These are phyloP conservation scores for Heritiera fomes DNA, from an alignment of 345 rosid genomes.

Conservation along the genomic window DNA sequence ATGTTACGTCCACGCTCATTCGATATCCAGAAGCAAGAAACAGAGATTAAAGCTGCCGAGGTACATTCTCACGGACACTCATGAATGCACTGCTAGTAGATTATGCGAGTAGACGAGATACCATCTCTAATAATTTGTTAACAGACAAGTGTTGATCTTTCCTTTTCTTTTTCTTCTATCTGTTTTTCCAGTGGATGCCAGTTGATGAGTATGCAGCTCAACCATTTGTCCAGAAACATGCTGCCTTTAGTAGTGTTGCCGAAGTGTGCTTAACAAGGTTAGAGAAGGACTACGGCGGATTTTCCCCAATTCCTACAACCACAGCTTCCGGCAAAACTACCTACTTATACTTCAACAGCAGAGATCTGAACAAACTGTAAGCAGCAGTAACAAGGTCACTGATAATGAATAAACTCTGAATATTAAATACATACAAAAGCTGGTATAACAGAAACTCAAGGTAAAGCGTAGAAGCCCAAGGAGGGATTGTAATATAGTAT, in stretches of 20 bases:
- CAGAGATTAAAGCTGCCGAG: conserved; percentile 64
- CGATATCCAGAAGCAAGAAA: conserved; percentile 50
- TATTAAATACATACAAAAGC: no score
- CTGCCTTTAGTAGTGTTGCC: conserved; percentile 51
- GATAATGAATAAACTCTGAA: neutral
- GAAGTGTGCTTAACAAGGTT: conserved; percentile 55
- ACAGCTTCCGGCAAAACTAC: conserved; percentile 51
- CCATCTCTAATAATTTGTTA: neutral
- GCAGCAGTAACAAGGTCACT: neutral
- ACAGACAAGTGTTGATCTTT: neutral
- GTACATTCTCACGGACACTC: conserved; percentile 27
- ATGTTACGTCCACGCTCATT: conserved; percentile 45
- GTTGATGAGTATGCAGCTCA: conserved; percentile 64
- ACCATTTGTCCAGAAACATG: conserved; percentile 41
- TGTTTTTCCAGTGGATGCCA: conserved; percentile 65
- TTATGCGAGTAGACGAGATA: no score
- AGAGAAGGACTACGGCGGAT: conserved; percentile 49
- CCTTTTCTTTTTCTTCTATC: neutral
- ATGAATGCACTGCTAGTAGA: neutral
- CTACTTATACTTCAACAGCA: conserved; percentile 52
- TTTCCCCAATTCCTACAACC: conserved; percentile 37
- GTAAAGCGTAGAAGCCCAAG: no score
- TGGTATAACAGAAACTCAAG: no score
- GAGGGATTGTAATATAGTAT: neutral
- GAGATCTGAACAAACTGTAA: conserved; percentile 17